Percentiles rank a stretch among this genome's conserved stretches.
Conservation (phyloP, 2,329 filamentous ascomycete genomes). For the Coniella lustricola region DNA sequence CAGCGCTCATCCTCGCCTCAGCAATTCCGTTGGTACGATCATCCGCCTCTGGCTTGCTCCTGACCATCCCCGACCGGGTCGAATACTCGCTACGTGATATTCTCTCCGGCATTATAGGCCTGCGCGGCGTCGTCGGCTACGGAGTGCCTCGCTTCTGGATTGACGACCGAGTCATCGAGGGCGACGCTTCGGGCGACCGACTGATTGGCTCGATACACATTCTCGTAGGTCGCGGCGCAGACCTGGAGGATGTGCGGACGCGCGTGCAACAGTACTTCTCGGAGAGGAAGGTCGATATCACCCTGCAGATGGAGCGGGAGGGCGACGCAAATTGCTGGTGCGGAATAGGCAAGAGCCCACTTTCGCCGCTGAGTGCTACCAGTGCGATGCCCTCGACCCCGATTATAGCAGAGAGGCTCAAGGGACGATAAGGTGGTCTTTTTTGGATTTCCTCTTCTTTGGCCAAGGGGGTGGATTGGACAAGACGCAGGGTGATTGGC, state of each 20-base stretch:
- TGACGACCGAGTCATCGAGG: constrained; percentile 54
- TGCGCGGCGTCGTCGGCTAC: constrained; percentile 81
- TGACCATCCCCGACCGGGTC: constrained; percentile 75
- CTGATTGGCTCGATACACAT: constrained; percentile 84
- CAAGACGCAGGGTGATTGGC: neutral
- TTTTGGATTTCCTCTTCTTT: neutral
- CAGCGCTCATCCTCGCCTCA: constrained; percentile 85
- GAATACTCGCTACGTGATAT: constrained; percentile 87
- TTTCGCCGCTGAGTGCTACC: constrained; percentile 17
- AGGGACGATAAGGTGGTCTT: constrained; percentile 11
- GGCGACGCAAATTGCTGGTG: constrained; percentile 64
- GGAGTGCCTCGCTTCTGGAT: constrained; percentile 88
- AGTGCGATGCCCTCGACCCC: constrained; percentile 1
- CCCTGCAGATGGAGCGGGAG: constrained; percentile 83
- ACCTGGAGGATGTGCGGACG: constrained; percentile 76
- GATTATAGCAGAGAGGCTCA: constrained; percentile 8
- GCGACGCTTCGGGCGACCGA: constrained; percentile 36
- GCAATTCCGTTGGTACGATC: constrained; percentile 81
- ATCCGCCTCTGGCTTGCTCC: constrained; percentile 72
- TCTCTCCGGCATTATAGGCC: constrained; percentile 71
- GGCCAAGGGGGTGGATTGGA: neutral
- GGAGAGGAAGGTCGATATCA: constrained; percentile 67
- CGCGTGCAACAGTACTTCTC: constrained; percentile 66
- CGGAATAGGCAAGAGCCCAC: constrained; percentile 32
- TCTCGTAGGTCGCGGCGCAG: constrained; percentile 62